Base-by-base conservation (phyloP, 1,284 basidiomycete genomes). In the Acaromyces ingoldii region DNA sequence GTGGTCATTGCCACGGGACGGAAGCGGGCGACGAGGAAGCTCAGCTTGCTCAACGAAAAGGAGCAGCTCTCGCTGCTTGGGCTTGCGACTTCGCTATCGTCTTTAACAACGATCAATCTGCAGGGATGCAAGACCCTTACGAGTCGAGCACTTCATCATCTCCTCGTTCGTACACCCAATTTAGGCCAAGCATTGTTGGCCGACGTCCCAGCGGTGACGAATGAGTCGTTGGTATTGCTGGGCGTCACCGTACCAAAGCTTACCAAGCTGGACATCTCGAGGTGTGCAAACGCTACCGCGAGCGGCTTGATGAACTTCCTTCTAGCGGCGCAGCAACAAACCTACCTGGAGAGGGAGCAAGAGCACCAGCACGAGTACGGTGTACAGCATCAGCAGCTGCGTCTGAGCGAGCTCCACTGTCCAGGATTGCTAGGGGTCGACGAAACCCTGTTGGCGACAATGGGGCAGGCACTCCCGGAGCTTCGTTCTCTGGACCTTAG, bases 401-500 rank as follows among this genome's bases (percentile, higher is more conserved):
- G n/a, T n/a, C n/a, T n/a, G n/a, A n/a, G n/a, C n/a, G n/a, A n/a
- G n/a, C n/a, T n/a, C n/a, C n/a, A n/a, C n/a, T n/a, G n/a, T n/a
- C 63, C 89, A 7, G 83, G 81, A 4, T 87, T 86, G 0, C 72
- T 92, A 44, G 78, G 82, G 41, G 76, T 85, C 43, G 79, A 82
- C 11, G 83, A 85, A 61, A 76, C 78, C 6, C 80, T 83, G 56
- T 81, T 93, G 79, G 70, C 53, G 4, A 47, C 45, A 22, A 40
- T 66, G 9, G 64, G 62, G n/a, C 17, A 76, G 77, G 10, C 77
- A 89, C 33, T 51, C 28, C 28, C 39, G 38, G 17, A 3, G 15
- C 33, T 51, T 30, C 6, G n/a, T 58, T 55, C 87, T n/a, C 79
- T 95, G 7, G 89, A 93, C 73, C 77, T 91, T 46, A 87, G 84